Conservation (phyloP, 805 yeast genomes). For the Schizosaccharomyces lindneri region DNA sequence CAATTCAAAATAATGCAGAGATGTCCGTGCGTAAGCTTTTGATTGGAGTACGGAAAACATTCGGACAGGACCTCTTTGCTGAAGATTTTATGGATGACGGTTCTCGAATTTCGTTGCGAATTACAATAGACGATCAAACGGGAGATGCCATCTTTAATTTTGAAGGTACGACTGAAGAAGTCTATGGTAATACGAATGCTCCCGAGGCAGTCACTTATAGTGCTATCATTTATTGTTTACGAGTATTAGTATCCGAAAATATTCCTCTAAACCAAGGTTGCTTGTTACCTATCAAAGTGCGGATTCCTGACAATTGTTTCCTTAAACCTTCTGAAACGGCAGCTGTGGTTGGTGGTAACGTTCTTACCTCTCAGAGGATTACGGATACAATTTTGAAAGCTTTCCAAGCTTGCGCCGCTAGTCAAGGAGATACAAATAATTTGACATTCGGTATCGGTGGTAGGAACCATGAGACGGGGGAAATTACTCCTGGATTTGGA, state of each 20-base stretch:
- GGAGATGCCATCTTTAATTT: constrained; percentile 62
- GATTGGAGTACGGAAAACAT: constrained; percentile 20
- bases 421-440: constrained; percentile 77
- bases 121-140: constrained; percentile 21
- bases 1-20: constrained; percentile 61
- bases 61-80: constrained; percentile 20
- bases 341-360: constrained; percentile 90
- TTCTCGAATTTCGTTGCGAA: constrained; percentile 32
- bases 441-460: constrained; percentile 76
- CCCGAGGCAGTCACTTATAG: constrained; percentile 76
- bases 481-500: constrained; percentile 38
- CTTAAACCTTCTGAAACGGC: constrained; percentile 60
- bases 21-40: constrained; percentile 36
- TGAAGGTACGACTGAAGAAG: constrained; percentile 63
- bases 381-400: constrained; percentile 76
- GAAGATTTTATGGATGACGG: constrained; percentile 66
- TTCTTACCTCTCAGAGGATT: constrained; percentile 78
- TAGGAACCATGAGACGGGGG: constrained; percentile 14
- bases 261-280: constrained; percentile 92
- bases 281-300: constrained; percentile 46
- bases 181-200: constrained; percentile 75
- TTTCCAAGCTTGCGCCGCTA: constrained; percentile 72
- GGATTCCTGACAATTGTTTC: constrained; percentile 35
- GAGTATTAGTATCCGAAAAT: constrained; percentile 64
- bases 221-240: constrained; percentile 64